phyloP scores from a whole-genome alignment of 768 basidiomycete genomes.

The Rhodotorula graminis region DNA sequence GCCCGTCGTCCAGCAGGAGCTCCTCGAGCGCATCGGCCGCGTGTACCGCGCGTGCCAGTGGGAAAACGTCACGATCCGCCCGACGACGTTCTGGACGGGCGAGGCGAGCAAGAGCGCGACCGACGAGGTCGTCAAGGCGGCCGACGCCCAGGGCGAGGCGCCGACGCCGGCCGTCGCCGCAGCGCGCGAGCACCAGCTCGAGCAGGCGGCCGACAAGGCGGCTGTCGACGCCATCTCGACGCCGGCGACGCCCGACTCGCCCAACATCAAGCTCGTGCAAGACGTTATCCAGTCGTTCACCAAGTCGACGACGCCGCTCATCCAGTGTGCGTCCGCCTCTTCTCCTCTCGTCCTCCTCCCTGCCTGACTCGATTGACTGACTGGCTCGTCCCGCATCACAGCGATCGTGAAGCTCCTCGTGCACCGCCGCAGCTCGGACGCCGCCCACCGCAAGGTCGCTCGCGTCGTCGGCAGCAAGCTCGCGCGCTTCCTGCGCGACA shows the following conservation, averaged over 20 bases:
- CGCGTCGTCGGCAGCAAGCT: slow-evolving; percentile 63
- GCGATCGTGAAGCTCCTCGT: slow-evolving; percentile 75
- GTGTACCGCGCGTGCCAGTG: slow-evolving; percentile 77
- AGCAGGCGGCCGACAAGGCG: slow-evolving; percentile 26
- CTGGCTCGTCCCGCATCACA: slow-evolving; percentile 42
- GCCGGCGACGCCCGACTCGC: slow-evolving; percentile 26
- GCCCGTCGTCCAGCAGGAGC: slow-evolving; percentile 54
- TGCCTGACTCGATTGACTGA: neutral
- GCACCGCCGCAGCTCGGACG: slow-evolving; percentile 70
- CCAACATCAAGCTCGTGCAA: slow-evolving; percentile 70
- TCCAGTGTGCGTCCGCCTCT: slow-evolving; percentile 57
- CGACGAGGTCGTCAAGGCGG: slow-evolving; percentile 43
- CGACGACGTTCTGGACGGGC: slow-evolving; percentile 50
- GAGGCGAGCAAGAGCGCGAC: slow-evolving; percentile 52
- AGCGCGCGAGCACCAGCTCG: slow-evolving; percentile 13
- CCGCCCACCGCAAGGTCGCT: slow-evolving; percentile 43
- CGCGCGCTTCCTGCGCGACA: slow-evolving; percentile 66
- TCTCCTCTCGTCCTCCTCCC: neutral
- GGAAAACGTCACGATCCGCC: slow-evolving; percentile 70
- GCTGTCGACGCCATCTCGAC: slow-evolving; percentile 29
- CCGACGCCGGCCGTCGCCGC: neutral
- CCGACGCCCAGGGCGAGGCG: neutral
- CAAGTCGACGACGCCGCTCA: slow-evolving; percentile 69
- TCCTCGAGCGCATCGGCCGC: slow-evolving; percentile 67
- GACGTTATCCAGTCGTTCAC: slow-evolving; percentile 76